These are phyloP conservation scores for Gomphus sp. DNA, from an alignment of 1,284 basidiomycete species.

Conservation along the genomic window DNA sequence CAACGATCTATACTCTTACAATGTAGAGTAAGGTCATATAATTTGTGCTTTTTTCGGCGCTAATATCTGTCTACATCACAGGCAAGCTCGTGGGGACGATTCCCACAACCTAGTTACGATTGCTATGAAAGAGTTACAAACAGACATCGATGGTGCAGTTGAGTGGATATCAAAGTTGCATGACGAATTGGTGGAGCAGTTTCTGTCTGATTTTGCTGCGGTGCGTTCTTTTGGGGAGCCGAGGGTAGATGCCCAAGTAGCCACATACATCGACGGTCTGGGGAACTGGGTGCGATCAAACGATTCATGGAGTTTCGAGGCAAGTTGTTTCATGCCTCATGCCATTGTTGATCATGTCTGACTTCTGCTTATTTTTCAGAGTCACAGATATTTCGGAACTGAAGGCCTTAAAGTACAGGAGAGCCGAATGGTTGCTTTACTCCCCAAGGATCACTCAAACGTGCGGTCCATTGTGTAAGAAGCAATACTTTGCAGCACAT, in stretches of 20 bases:
- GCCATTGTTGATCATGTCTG: no score
- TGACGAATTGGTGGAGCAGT: neutral
- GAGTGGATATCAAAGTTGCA: neutral
- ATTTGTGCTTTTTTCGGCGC: no score
- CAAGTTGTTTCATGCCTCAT: no score
- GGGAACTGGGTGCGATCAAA: neutral
- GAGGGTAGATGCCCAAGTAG: neutral
- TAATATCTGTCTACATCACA: neutral
- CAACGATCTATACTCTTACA: conserved; percentile 21
- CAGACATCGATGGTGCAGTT: neutral
- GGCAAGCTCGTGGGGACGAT: neutral
- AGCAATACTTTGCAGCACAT: no score
- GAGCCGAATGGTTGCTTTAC: no score
- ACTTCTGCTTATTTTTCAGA: no score
- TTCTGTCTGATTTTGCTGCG: neutral
- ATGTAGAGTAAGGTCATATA: neutral
- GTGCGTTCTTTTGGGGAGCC: neutral
- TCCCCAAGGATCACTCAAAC: no score
- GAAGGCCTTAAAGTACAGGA: no score
- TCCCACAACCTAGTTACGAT: neutral
- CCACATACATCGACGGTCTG: neutral
- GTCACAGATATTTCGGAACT: no score
- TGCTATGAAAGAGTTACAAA: neutral
- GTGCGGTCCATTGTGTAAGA: no score
- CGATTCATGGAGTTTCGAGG: neutral